Base-by-base conservation (phyloP, 352 stramenopile species). In the Pythium volutum region DNA sequence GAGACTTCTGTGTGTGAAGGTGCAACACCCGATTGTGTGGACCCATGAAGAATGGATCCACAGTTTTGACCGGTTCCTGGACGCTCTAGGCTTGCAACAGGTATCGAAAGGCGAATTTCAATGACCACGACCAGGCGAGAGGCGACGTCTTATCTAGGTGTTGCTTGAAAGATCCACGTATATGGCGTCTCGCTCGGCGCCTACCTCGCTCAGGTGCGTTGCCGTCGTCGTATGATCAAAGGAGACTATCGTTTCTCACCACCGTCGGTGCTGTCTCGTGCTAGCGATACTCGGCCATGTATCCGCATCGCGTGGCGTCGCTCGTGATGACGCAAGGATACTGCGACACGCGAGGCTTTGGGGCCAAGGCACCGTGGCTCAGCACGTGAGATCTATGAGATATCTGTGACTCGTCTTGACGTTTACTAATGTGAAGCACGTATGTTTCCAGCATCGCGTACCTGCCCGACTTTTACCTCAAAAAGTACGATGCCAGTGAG, bases 11-110 rank as follows among this genome's bases (percentile, higher is more conserved):
- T 5, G 12, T 31, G 14, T 26, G 6, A 53, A 78, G 81, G 66
- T 91, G n/a, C 82, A 92, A 55, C 67, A 89, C 25, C 82, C 82
- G 3, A 64, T 83, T 25, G 77, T 90, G 47, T 92, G 82, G 82
- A 88, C 68, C n/a, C 79, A 89, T 15, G 75, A 90, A n/a, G 80
- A 90, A 46, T 90, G 80, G 82, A 75, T 92, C 42, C 81, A 92
- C 59, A 87, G 78, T 66, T 92, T 92, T 45, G 82, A 92, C 42
- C 73, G 82, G 14, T 89, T 92, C 61, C 71, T 92, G 23, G 81
- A 89, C 34, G 78, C 80, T 4, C 68, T 89, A 56, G 71, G 81
- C 41, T 52, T 92, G 4, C 34, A 66, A 5, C 55, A 81, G 52
- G 63, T 66, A n/a, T n/a, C n/a, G n/a, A n/a, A n/a, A n/a, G n/a